Base-by-base conservation (phyloP, 768 basidiomycete species). In the Royoungia palumana region DNA sequence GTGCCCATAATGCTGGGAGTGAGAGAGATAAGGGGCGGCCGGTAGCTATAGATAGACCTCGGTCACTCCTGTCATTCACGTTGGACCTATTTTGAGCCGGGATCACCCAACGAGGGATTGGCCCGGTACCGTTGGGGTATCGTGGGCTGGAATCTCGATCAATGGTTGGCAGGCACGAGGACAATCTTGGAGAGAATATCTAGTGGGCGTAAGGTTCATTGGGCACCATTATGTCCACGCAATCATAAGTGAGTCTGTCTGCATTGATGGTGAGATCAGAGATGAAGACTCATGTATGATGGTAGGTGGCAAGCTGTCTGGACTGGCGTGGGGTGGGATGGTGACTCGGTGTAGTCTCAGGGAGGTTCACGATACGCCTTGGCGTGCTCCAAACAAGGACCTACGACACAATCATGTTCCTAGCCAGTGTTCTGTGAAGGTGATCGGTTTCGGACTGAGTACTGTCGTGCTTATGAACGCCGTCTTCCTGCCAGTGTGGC, bases 131-230 rank as follows among this genome's bases (percentile, higher is more conserved):
- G 41, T 28, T 35, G 20, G n/a, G 40, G 25, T 20, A 45, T 25
- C 53, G 47, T 54, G 58, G 55, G 35, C 43, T 22, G 22, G 38
- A 50, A 60, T 59, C 51, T 62, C 35, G 60, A 60, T 60, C 36
- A 35, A 24, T 44, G 43, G 47, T 32, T 17, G 39, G 35, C 45
- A n/a, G n/a, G 36, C 49, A 48, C 30, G 47, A 61, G 50, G 44
- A 34, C 27, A 43, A 58, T 47, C 35, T 49, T 35, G 30, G 40
- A 43, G n/a, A 39, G 46, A 17, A 46, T 41, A 24, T 51, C 48
- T 53, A 35, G 17, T 27, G 17, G 53, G 38, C 32, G 25, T 35
- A 16, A 16, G 21, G 25, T 49, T 30, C 35, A 59, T 51, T 32
- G 27, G 48, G 49, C 13, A 28, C 28, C 28, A 32, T 32, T 14